Evolutionary conservation across 495 filamentous ascomycete genomes (phyloP), one percentile per base, ranked within the genome.

Genomic region (Neurospora discreta): DNA sequence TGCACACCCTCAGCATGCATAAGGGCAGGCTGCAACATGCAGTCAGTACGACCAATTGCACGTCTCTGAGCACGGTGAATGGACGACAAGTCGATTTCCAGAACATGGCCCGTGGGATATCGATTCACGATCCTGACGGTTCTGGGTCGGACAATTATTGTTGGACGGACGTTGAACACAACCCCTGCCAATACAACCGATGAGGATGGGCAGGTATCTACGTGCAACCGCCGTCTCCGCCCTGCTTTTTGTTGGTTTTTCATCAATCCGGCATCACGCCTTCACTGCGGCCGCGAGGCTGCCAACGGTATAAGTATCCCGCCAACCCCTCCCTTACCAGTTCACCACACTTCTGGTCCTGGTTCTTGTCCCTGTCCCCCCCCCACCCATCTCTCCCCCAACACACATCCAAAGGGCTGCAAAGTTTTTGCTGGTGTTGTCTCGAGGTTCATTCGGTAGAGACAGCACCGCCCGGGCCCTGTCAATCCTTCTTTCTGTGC

Each of bases 351-450:
- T 15, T 65, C 71, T 70, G 73, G 71, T 75, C 72, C 74, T 73
- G 73, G 73, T 77, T 78, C 71, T 68, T 75, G 73, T 75, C 73
- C 72, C 75, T 77, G 74, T 81, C 74, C 77, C 74, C 73, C 78
- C 78, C 77, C 76, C 78, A 80, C 78, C 77, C 79, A n/a, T n/a
- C n/a, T n/a, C 81, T 78, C 79, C 78, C 78, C 67, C 77, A 70
- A 79, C 79, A 81, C 84, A 85, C 83, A 85, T 84, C 80, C 80
- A 78, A 80, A 84, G 84, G 84, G 84, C 84, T 83, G 84, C 85
- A 86, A 86, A 75, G 75, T 76, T 77, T 73, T 77, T 73, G 75
- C 74, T 75, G 77, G 80, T 82, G 79, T 79, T 84, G 78, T 85
- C 80, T 82, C 78, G 72, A 76, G 78, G 78, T 69, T 77, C 76